Base-by-base conservation (phyloP, 164 flowering plant species). In the Pachysandra terminalis region DNA sequence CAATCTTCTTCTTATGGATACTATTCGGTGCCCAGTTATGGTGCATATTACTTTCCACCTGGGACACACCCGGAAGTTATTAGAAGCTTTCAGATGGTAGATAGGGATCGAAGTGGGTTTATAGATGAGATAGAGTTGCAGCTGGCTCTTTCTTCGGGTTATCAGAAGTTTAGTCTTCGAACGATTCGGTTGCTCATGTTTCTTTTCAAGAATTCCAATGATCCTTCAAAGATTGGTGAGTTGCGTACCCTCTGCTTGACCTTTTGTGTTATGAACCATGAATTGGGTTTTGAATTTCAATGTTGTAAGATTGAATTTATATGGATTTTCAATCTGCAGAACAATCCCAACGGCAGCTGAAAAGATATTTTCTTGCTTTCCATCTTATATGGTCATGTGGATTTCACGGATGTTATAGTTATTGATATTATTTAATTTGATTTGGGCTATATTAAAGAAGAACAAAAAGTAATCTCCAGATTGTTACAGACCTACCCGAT, bases 121-220 rank as follows among this genome's bases (percentile, higher is more conserved):
- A 81, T 91, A 3, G 97, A 90, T 51, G 92, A 84, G 65, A 79
- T 19, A 17, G 96, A 90, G 80, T 69, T 90, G 67, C 93, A 83
- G 67, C 75, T 76, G 61, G 91, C 90, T 23, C 83, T 91, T 0
- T 82, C 88, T 56, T 77, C 78, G 62, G 81, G 77, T 32, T 86
- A 85, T 68, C 87, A 81, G 65, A 72, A 70, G 68, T 89, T 91
- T 65, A 75, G 73, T 64, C 75, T 80, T 19, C 66, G 87, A 49
- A 89, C 96, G 19, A 74, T 89, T 45, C 80, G 84, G 9, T 75
- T 91, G 74, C 86, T 91, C 52, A 81, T 91, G 80, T 91, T 89
- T 66, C 78, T 89, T 22, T 89, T 85, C 85, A 86, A 75, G 77
- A 80, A 78, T 69, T 78, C 87, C 4, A 22, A 23, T 15, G 83